Conservation (phyloP, 1,139 yeast genomes). For the Pichia sp. region DNA sequence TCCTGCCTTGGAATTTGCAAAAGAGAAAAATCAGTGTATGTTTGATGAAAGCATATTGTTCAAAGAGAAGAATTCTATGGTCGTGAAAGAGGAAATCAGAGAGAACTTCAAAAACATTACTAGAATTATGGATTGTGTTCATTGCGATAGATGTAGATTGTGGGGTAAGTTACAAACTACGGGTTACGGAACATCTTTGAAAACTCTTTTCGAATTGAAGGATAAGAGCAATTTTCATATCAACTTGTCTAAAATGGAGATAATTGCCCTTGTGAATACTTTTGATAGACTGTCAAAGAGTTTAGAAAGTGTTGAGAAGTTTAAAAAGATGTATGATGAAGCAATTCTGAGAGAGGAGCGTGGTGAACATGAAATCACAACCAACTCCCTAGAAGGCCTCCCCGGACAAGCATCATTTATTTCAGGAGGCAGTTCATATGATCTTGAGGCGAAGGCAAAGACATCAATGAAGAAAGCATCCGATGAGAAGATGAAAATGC, state of each 20-base stretch:
- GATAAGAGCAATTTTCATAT: constrained; percentile 33
- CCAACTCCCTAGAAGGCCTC: neutral
- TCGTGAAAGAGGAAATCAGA: constrained; percentile 74
- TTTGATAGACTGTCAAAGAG: constrained; percentile 89
- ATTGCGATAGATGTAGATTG: constrained; percentile 93
- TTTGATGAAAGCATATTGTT: constrained; percentile 50
- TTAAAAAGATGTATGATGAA: constrained; percentile 48
- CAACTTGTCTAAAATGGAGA: constrained; percentile 70
- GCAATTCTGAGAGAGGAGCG: constrained; percentile 21
- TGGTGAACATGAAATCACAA: constrained; percentile 9
- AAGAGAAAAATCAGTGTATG: constrained; percentile 16
- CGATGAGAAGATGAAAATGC: constrained; percentile 5
- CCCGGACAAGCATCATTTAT: neutral
- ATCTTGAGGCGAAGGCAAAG: neutral
- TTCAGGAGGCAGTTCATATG: neutral
- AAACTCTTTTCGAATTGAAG: constrained; percentile 75
- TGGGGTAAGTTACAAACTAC: constrained; percentile 98
- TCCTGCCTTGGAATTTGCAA: constrained; percentile 21
- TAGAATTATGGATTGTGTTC: constrained; percentile 95
- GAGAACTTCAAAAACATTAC: constrained; percentile 82
- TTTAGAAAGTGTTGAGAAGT: constrained; percentile 63
- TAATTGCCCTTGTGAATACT: constrained; percentile 86
- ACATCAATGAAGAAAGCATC: neutral
- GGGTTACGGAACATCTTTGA: constrained; percentile 95
- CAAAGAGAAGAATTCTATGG: constrained; percentile 37